Percentiles rank a stretch among this genome's conserved stretches.
Evolutionary conservation across 2,329 filamentous ascomycete species (phyloP).

Genomic region (Pyrenophora graminea): DNA sequence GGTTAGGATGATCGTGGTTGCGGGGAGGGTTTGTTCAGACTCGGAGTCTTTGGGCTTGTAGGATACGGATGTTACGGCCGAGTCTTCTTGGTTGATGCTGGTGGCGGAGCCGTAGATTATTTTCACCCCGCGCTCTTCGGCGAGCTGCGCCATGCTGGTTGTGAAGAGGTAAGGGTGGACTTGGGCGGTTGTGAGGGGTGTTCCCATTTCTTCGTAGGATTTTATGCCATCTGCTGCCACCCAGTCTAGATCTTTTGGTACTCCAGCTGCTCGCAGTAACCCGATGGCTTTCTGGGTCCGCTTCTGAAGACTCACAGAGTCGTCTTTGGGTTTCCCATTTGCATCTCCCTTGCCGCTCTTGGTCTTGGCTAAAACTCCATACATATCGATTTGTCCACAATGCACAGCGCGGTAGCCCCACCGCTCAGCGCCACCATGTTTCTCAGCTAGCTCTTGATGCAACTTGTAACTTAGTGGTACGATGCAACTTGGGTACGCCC

Average conservation of each 20-base stretch:
- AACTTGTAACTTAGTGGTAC: conserved; percentile 85
- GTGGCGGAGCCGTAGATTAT: conserved; percentile 72
- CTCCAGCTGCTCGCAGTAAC: conserved; percentile 59
- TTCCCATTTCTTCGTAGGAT: conserved; percentile 83
- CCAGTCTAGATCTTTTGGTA: conserved; percentile 86
- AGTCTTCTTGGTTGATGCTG: conserved; percentile 61
- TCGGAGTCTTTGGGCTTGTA: conserved; percentile 59
- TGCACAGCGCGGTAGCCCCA: conserved; percentile 87
- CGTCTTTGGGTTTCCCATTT: conserved; percentile 29
- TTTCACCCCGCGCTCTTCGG: conserved; percentile 61
- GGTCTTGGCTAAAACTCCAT: conserved; percentile 46
- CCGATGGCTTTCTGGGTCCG: conserved; percentile 55
- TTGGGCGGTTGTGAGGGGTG: conserved; percentile 80
- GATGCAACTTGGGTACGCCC: conserved; percentile 85
- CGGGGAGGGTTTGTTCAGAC: conserved; percentile 55
- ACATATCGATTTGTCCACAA: conserved; percentile 68
- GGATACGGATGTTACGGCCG: conserved; percentile 66
- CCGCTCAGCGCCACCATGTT: conserved; percentile 74
- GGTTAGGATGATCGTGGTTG: conserved; percentile 62
- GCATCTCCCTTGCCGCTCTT: conserved; percentile 29
- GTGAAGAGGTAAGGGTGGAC: conserved; percentile 94
- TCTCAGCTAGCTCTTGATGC: conserved; percentile 80
- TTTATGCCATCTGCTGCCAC: conserved; percentile 68
- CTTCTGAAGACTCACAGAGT: conserved; percentile 61
- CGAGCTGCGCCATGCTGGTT: conserved; percentile 76